A percentile compares a stretch with the other conserved stretches of the same genome.
phyloP scores from a whole-genome alignment of 495 filamentous ascomycete species.

The Bathelium albidoporum region DNA sequence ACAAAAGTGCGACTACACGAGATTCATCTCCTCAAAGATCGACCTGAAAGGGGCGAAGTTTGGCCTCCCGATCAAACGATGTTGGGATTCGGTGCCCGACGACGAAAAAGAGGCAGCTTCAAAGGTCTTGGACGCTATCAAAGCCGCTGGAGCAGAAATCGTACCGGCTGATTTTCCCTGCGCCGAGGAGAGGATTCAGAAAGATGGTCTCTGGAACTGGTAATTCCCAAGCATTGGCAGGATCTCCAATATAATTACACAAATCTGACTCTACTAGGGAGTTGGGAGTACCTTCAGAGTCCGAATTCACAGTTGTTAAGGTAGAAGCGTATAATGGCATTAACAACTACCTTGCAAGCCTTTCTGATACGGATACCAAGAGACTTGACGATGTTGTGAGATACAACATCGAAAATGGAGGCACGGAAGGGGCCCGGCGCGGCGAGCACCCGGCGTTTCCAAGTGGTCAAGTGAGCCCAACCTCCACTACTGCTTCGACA shows the following conservation, averaged over 20 bases:
- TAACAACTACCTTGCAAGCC: conserved; percentile 18
- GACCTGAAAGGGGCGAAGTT: conserved; percentile 23
- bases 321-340: conserved; percentile 24
- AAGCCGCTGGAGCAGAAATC: conserved; percentile 17
- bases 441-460: conserved; percentile 20
- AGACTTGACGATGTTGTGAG: conserved; percentile 17
- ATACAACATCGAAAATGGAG: conserved; percentile 15
- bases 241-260: not conserved
- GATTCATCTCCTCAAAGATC: not conserved
- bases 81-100: conserved; percentile 17
- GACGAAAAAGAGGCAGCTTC: conserved; percentile 3
- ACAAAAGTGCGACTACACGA: not conserved
- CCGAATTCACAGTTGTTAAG: conserved; percentile 23
- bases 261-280: conserved; percentile 10
- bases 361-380: conserved; percentile 14
- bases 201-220: conserved; percentile 25
- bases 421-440: conserved; percentile 17
- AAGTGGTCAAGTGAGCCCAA: conserved; percentile 14
- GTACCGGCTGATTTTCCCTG: conserved; percentile 18
- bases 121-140: conserved; percentile 13
- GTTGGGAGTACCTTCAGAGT: conserved; percentile 13
- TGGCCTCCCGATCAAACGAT: conserved; percentile 21
- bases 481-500: not conserved
- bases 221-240: not conserved
- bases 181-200: conserved; percentile 20